Evolutionary conservation across 75 land plant species (phyloP).

Genomic region (Isoetes taiwanensis): DNA sequence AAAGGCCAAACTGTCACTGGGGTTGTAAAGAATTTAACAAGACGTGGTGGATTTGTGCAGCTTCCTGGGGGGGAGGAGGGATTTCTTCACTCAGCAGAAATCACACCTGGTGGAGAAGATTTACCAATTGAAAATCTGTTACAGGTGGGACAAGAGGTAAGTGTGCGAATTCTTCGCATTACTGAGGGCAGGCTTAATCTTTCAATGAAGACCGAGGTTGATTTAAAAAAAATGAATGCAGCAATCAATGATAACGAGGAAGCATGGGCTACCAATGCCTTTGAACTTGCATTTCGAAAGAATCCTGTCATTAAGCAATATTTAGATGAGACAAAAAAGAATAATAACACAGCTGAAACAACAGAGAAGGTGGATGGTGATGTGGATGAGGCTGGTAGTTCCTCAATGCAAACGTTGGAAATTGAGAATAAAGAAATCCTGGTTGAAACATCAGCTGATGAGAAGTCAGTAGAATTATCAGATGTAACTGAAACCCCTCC

Average conservation of each 20-base stretch:
- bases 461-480: too few species aligned
- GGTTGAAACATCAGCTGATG: too few species aligned
- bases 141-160: slow-evolving; percentile 67
- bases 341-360: too few species aligned
- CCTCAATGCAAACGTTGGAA: too few species aligned
- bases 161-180: slow-evolving; percentile 60
- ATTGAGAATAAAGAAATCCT: too few species aligned
- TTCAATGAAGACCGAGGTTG: slow-evolving; percentile 69
- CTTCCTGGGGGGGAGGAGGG: slow-evolving; percentile 90
- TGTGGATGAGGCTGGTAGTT: too few species aligned
- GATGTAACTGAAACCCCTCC: too few species aligned
- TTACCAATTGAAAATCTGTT: slow-evolving; percentile 34
- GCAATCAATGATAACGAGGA: slow-evolving; percentile 32
- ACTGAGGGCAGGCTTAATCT: slow-evolving; percentile 49
- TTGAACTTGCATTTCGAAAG: slow-evolving; percentile 69
- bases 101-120: slow-evolving; percentile 16
- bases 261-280: slow-evolving; percentile 57
- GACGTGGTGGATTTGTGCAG: slow-evolving; percentile 60
- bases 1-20: slow-evolving; percentile 68
- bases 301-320: too few species aligned
- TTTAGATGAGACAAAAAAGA: too few species aligned
- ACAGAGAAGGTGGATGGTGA: too few species aligned
- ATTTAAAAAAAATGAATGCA: slow-evolving; percentile 26
- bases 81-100: slow-evolving; percentile 43
- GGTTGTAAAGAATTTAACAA: slow-evolving; percentile 56